Base-by-base conservation (phyloP, 169 alveolate species). In the Cryptosporidium ryanae region DNA sequence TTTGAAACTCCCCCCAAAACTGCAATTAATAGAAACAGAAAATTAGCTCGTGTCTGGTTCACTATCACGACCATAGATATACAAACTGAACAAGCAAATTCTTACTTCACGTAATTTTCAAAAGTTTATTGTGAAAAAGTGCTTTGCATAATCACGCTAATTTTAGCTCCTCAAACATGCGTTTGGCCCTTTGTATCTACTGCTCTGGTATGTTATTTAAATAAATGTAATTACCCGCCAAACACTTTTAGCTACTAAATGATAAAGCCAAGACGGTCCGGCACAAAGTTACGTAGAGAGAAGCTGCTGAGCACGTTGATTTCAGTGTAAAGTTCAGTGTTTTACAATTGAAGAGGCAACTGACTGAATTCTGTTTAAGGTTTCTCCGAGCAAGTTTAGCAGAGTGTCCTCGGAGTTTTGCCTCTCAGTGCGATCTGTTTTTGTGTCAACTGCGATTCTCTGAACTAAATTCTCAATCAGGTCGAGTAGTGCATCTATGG, bases 391-490 rank as follows among this genome's bases (percentile, higher is more conserved):
- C 25, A 76, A 63, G 6, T 48, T 76, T 32, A 76, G 55, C 2
- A 76, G 43, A 2, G 64, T 48, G 46, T 76, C 87, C 38, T 76
- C 87, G 27, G 87, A 76, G 8, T 55, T 61, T 76, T 76, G 87
- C 25, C 87, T 76, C 23, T 76, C 87, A 0, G 87, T 57, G 18
- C 87, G 87, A 27, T 76, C 87, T 15, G 48, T 34, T 43, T 63
- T 55, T 17, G 87, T 44, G 34, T 76, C 87, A 23, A 76, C 17
- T 34, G 87, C 63, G 38, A 76, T 76, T 76, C 63, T 67, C 23
- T 76, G 87, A n/a, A 76, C 87, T 43, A 76, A 46, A 59, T 76
- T 76, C 46, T 76, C 87, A 70, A 76, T 76, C 31, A 76, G 52
- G 31, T 76, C 87, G 21, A 76, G 43, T 31, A 76, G 25, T 13